A percentile compares a stretch with the other conserved stretches of the same genome.
Conservation (phyloP, 495 filamentous ascomycete species). For the Penicillium diatomitis region DNA sequence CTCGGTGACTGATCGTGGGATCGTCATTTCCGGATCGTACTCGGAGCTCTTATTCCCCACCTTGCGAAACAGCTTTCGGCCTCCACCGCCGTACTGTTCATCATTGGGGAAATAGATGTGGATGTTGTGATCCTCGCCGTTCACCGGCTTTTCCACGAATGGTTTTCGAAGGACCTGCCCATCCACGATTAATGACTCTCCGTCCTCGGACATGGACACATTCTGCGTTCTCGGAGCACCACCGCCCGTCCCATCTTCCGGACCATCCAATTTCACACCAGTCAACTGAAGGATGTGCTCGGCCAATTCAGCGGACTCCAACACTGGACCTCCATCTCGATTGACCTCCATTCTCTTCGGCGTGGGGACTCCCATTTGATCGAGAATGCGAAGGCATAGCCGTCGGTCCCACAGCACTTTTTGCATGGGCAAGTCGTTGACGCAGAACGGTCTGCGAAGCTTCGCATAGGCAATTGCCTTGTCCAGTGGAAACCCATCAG, state of each 20-base stretch:
- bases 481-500: conserved; percentile 91
- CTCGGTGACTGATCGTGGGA: conserved; percentile 76
- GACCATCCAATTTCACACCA: conserved; percentile 67
- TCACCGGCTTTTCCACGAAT: conserved; percentile 98
- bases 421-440: conserved; percentile 98
- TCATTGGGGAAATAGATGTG: conserved; percentile 90
- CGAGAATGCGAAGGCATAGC: conserved; percentile 77
- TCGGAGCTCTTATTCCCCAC: conserved; percentile 98
- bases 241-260: conserved; percentile 62
- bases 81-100: conserved; percentile 67
- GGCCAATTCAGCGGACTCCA: conserved; percentile 67
- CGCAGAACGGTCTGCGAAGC: conserved; percentile 86
- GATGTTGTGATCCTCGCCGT: conserved; percentile 97
- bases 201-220: conserved; percentile 77
- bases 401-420: conserved; percentile 95
- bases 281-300: conserved; percentile 69
- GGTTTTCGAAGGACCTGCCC: conserved; percentile 76
- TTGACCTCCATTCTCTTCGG: conserved; percentile 88
- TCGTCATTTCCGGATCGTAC: conserved; percentile 62
- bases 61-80: conserved; percentile 87
- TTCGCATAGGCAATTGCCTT: conserved; percentile 93
- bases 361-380: conserved; percentile 79
- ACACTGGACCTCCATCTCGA: conserved; percentile 79
- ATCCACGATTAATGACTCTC: conserved; percentile 80
- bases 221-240: conserved; percentile 47